These are phyloP conservation scores for Senna tora DNA, from an alignment of 306 rosid species.

Conservation along the genomic window DNA sequence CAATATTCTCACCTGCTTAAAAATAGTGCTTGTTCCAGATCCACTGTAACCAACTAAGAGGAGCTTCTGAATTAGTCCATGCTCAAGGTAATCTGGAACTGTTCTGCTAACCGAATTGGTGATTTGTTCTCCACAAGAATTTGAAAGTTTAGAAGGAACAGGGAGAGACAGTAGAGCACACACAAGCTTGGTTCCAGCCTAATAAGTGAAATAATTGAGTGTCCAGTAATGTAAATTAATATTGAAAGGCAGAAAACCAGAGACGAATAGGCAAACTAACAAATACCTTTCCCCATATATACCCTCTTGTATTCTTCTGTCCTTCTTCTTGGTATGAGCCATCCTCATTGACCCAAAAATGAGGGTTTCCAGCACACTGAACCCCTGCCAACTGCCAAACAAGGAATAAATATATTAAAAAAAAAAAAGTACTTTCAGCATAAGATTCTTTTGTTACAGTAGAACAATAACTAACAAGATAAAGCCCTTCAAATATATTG, in stretches of 20 bases:
- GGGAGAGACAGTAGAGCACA: constrained; percentile 92
- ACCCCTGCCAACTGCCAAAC: constrained; percentile 92
- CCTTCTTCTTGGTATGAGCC: constrained; percentile 99
- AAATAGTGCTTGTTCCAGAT: constrained; percentile 97
- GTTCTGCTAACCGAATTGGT: constrained; percentile 57
- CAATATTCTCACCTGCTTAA: constrained; percentile 79
- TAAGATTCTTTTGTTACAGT: constrained; percentile 22
- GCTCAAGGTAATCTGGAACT: constrained; percentile 81
- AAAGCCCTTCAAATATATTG: constrained; percentile 15
- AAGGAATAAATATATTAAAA: background rate
- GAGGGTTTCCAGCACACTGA: constrained; percentile 98
- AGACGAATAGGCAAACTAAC: constrained; percentile 7
- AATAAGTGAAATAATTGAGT: constrained; percentile 37
- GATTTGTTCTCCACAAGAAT: constrained; percentile 61
- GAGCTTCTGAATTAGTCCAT: constrained; percentile 82
- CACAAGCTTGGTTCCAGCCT: constrained; percentile 96
- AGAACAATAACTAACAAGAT: constrained; percentile 18
- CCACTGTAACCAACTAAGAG: constrained; percentile 92
- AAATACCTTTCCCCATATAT: constrained; percentile 98
- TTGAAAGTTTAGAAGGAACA: constrained; percentile 74
- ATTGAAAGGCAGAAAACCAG: constrained; percentile 14
- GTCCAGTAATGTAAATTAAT: constrained; percentile 24
- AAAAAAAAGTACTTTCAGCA: background rate
- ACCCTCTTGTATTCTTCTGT: constrained; percentile 93
- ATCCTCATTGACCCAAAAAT: constrained; percentile 98